These are phyloP conservation scores for Quercus rubra DNA, from an alignment of 306 rosid species.

Conservation along the genomic window DNA sequence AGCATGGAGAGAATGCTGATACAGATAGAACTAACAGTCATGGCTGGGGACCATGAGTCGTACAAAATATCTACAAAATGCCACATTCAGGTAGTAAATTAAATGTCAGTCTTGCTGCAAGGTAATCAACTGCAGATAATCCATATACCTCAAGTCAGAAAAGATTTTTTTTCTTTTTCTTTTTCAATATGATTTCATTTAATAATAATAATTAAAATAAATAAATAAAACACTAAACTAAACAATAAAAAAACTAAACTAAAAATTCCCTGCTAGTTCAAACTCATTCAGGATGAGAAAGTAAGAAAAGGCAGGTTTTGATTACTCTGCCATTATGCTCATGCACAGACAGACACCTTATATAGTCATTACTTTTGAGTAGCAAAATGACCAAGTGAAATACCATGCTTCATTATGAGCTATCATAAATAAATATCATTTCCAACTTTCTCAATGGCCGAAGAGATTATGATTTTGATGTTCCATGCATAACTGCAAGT, in stretches of 20 bases:
- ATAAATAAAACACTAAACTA: too few species aligned
- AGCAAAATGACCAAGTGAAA: background rate
- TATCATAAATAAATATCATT: background rate
- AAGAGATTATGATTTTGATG: background rate
- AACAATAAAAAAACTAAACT: too few species aligned
- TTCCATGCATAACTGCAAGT: background rate
- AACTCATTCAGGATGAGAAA: background rate
- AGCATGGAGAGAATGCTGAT: slow-evolving; percentile 99
- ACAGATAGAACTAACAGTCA: slow-evolving; percentile 99
- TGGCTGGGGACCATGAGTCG: slow-evolving; percentile 99
- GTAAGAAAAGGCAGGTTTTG: background rate
- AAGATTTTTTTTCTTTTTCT: too few species aligned
- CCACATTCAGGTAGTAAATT: slow-evolving; percentile 19
- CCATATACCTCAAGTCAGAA: background rate
- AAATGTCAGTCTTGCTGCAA: slow-evolving; percentile 29
- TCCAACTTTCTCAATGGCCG: background rate
- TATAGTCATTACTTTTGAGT: background rate
- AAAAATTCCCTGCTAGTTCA: background rate
- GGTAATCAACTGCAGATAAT: background rate
- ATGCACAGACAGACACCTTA: background rate
- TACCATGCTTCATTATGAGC: background rate
- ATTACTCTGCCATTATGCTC: background rate
- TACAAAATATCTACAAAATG: slow-evolving; percentile 83
- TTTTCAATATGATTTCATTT: background rate
- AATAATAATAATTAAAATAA: too few species aligned